These are phyloP conservation scores for Leptographium procerum DNA, from an alignment of 2,329 filamentous ascomycete genomes.

Conservation along the genomic window DNA sequence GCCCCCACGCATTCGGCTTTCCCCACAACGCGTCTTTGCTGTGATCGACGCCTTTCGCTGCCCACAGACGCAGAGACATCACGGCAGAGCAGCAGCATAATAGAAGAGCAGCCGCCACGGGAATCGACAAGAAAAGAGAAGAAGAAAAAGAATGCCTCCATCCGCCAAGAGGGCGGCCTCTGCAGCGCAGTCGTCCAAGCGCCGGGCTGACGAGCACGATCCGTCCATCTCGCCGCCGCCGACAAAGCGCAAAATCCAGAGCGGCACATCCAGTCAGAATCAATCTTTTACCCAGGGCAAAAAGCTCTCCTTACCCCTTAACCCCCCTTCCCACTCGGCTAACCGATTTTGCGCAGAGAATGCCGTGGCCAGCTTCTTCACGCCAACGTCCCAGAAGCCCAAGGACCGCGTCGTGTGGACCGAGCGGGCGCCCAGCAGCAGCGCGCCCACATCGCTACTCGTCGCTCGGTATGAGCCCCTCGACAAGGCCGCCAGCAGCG, in stretches of 20 bases:
- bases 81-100: too few relatives aligned
- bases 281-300: too few relatives aligned
- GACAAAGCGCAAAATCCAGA: conserved; percentile 40
- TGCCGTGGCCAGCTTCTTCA: conserved; percentile 78
- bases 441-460: conserved; percentile 49
- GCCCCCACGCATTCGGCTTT: not conserved
- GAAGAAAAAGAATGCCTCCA: not conserved
- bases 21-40: not conserved
- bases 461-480: conserved; percentile 58
- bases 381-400: conserved; percentile 70
- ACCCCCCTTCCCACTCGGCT: too few relatives aligned
- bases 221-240: conserved; percentile 41
- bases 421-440: conserved; percentile 44
- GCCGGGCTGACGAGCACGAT: conserved; percentile 16
- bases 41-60: not conserved
- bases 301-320: too few relatives aligned
- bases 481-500: conserved; percentile 13
- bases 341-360: conserved; percentile 33
- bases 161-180: not conserved
- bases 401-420: conserved; percentile 65
- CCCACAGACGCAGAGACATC: not conserved
- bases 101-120: too few relatives aligned
- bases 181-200: not conserved
- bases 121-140: not conserved
- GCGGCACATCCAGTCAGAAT: conserved; percentile 16